phyloP scores from a whole-genome alignment of 78 protist genomes.

The Emiliania huxleyi region DNA sequence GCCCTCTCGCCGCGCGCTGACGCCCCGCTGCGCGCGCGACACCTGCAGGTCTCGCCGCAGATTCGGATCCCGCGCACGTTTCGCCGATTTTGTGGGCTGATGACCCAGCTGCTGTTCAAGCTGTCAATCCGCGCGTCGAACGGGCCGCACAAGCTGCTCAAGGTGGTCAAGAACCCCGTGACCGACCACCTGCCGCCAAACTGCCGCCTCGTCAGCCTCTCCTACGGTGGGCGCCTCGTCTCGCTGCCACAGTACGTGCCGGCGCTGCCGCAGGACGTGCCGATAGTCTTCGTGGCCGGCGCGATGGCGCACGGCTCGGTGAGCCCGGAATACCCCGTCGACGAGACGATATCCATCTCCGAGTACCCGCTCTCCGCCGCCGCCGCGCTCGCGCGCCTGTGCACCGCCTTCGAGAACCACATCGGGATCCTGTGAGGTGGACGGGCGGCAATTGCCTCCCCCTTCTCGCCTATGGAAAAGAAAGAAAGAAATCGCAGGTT shows the following conservation, averaged over 20 bases:
- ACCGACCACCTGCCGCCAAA: slow-evolving; percentile 83
- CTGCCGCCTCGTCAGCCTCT: slow-evolving; percentile 43
- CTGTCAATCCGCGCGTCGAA: slow-evolving; percentile 86
- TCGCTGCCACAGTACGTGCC: neutral
- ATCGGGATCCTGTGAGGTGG: slow-evolving; percentile 81
- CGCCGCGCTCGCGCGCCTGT: slow-evolving; percentile 71
- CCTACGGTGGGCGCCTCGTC: slow-evolving; percentile 29
- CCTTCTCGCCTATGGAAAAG: no score
- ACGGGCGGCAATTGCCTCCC: no score
- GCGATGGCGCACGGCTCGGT: slow-evolving; percentile 81
- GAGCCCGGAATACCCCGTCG: slow-evolving; percentile 57
- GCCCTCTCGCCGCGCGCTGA: no score
- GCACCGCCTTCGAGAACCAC: slow-evolving; percentile 75
- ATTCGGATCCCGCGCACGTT: slow-evolving; percentile 95
- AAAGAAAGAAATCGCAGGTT: no score
- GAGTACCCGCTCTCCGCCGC: slow-evolving; percentile 85
- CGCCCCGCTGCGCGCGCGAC: neutral
- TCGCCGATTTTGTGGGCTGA: slow-evolving; percentile 89
- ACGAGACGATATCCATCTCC: slow-evolving; percentile 72
- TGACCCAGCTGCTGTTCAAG: slow-evolving; percentile 78
- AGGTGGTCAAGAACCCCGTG: slow-evolving; percentile 93
- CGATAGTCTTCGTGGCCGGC: slow-evolving; percentile 81
- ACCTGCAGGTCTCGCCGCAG: slow-evolving; percentile 90
- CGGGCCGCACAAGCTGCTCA: slow-evolving; percentile 86
- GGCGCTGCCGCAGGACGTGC: slow-evolving; percentile 32